These are phyloP conservation scores for Radiomyces spectabilis DNA, from an alignment of 192 early-diverging fungal genomes.

Conservation along the genomic window DNA sequence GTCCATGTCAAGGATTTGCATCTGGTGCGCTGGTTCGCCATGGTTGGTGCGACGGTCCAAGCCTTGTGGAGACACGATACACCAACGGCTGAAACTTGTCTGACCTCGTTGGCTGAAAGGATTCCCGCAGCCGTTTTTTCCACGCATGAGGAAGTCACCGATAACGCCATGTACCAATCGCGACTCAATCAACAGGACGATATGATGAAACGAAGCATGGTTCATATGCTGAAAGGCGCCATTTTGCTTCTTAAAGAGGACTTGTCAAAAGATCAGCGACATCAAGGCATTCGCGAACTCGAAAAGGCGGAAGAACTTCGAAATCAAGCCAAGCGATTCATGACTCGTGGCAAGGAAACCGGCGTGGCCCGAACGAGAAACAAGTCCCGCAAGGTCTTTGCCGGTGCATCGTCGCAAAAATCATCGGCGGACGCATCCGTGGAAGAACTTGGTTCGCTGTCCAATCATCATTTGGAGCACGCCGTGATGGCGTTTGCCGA, in stretches of 20 bases:
- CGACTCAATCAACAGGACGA: slow-evolving; percentile 10
- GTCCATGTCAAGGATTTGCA: background rate
- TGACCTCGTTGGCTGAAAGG: slow-evolving; percentile 1
- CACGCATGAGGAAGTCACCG: background rate
- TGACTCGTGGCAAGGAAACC: background rate
- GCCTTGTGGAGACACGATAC: slow-evolving; percentile 22
- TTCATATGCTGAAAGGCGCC: slow-evolving; percentile 14
- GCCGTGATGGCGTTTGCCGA: slow-evolving; percentile 15
- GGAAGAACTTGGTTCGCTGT: background rate
- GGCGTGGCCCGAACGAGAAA: no score
- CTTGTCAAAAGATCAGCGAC: background rate
- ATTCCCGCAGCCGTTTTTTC: slow-evolving; percentile 9
- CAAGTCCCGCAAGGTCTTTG: background rate
- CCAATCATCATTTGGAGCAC: slow-evolving; percentile 6
- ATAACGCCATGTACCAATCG: slow-evolving; percentile 1
- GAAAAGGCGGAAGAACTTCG: slow-evolving; percentile 15
- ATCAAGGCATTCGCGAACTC: slow-evolving; percentile 12
- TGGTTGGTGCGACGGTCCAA: slow-evolving; percentile 26
- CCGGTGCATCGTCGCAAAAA: background rate
- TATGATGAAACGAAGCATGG: slow-evolving; percentile 12
- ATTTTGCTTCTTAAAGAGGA: slow-evolving; percentile 7
- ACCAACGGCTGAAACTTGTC: slow-evolving; percentile 1
- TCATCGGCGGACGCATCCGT: background rate
- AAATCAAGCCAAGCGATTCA: background rate
- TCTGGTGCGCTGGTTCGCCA: slow-evolving; percentile 18